Conservation (phyloP, 192 early-diverging fungal species). For the Allomyces macrogynus region DNA sequence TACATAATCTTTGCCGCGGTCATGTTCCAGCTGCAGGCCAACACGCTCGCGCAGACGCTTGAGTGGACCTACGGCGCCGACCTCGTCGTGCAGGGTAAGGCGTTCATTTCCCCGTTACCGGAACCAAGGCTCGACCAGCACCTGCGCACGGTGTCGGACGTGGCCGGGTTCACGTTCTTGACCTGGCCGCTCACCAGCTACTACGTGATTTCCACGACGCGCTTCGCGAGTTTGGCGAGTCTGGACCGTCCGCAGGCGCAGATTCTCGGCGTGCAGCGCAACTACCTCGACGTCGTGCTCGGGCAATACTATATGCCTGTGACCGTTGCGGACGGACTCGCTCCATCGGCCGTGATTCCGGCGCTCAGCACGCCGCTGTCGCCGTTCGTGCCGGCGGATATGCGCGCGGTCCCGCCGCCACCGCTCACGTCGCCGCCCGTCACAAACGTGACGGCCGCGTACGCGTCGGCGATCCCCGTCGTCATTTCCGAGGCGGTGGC, state of each 20-base stretch:
- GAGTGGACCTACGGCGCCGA: slow-evolving; percentile 14
- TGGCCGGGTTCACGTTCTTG: slow-evolving; percentile 9
- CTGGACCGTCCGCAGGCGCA: neutral
- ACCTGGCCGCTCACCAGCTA: slow-evolving; percentile 1
- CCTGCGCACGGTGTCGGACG: neutral
- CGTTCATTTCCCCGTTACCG: slow-evolving; percentile 6
- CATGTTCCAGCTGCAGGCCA: slow-evolving; percentile 11
- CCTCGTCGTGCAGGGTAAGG: slow-evolving; percentile 5
- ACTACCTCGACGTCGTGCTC: slow-evolving; percentile 5
- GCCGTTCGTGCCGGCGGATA: too few species aligned
- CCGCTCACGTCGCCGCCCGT: slow-evolving; percentile 4
- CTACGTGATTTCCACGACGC: neutral
- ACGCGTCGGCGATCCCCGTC: neutral
- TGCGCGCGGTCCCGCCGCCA: too few species aligned
- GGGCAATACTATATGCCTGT: slow-evolving; percentile 2
- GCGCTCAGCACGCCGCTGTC: slow-evolving; percentile 3
- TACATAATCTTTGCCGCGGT: slow-evolving; percentile 16
- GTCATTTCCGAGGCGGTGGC: neutral
- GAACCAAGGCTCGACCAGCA: slow-evolving; percentile 5
- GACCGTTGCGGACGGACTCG: neutral
- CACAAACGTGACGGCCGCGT: neutral
- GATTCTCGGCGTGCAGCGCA: slow-evolving; percentile 8
- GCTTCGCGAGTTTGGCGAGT: neutral
- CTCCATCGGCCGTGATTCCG: neutral
- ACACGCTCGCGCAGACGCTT: slow-evolving; percentile 4